These are phyloP conservation scores for Fusarium kyushuense DNA, from an alignment of 2,329 filamentous ascomycete species.

Conservation along the genomic window DNA sequence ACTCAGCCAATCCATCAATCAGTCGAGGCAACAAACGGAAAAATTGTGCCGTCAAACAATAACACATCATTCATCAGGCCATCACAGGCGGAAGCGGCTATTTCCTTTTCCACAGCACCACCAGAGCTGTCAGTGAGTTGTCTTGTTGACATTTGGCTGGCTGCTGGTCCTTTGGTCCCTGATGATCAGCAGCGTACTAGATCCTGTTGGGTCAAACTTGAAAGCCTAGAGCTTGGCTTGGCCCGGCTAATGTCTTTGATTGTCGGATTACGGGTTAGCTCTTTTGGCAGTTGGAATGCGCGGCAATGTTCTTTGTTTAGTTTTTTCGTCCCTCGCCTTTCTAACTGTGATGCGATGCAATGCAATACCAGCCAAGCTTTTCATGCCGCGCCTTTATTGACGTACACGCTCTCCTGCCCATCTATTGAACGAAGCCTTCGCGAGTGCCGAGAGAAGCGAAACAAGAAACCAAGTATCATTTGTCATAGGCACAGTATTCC, in stretches of 20 bases:
- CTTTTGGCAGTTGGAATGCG: constrained; percentile 30
- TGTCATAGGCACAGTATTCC: constrained; percentile 6
- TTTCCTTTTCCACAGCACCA: constrained; percentile 16
- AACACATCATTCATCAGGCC: background rate
- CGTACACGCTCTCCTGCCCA: background rate
- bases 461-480: background rate
- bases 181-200: constrained; percentile 21
- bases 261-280: constrained; percentile 16
- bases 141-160: constrained; percentile 25
- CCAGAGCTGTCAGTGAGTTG: background rate
- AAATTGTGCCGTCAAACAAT: constrained; percentile 4
- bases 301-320: constrained; percentile 1
- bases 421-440: constrained; percentile 1
- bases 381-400: background rate
- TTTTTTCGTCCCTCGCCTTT: background rate
- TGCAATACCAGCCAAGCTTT: background rate
- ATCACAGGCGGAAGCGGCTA: constrained; percentile 2
- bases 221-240: background rate
- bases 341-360: constrained; percentile 8
- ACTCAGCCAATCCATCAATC: background rate
- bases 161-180: constrained; percentile 8
- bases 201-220: constrained; percentile 13
- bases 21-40: background rate
- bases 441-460: constrained; percentile 17
- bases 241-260: background rate